Base-by-base conservation (phyloP, 2,329 filamentous ascomycete genomes). In the Aspergillus alliaceus region DNA sequence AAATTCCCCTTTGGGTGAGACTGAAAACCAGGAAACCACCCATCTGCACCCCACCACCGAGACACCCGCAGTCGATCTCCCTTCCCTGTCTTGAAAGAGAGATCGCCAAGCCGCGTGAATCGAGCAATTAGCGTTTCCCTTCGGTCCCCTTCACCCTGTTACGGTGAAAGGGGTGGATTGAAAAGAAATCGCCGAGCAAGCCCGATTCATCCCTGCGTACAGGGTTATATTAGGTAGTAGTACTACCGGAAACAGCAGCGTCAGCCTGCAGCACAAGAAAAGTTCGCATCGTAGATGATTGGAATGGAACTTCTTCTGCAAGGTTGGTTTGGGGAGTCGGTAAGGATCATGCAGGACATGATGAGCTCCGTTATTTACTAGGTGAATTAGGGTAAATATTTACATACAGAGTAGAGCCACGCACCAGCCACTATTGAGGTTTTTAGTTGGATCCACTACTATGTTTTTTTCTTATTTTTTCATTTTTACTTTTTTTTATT, bases 21-120 rank as follows among this genome's bases (percentile, higher is more conserved):
- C 35, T 35, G 31, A 53, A 50, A 54, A 58, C 56, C 56, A 39
- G 51, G 56, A 58, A 51, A 51, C 27, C 35, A 35, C 12, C 39
- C 39, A 52, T 51, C 56, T 55, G 56, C 52, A 58, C 47, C 53
- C 56, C 56, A 54, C 56, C 53, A 27, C 44, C 44, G 44, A 29
- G 35, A 40, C 39, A 20, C 39, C 37, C 46, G 56, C 56, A 48
- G 51, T 39, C 51, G 56, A 58, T 58, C 56, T 49, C 37, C 56
- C 46, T 57, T 35, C 32, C 55, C 25, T 42, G 22, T 15, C 39
- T 25, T 25, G 39, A 42, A 42, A n/a, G 39, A 42, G n/a, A 18
- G 39, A 42, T 42, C 39, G 39, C 39, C 39, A 42, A 42, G 39
- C 39, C 39, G 20, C 4, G 20, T 15, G 22, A 42, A 42, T 25